These are phyloP conservation scores for Talaromyces marneffei DNA, from an alignment of 2,329 filamentous ascomycete genomes.

Conservation along the genomic window DNA sequence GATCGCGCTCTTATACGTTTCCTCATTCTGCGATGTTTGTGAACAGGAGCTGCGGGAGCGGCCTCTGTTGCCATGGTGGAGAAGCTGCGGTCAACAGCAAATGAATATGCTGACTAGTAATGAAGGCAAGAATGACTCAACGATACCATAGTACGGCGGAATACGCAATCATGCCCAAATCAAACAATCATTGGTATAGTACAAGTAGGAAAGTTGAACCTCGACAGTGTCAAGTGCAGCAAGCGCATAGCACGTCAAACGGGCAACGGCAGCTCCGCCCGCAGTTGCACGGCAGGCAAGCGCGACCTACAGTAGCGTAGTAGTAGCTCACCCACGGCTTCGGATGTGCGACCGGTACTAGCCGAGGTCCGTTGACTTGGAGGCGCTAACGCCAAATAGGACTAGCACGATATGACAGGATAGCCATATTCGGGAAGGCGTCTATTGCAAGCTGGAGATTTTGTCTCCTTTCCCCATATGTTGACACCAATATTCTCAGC, in stretches of 20 bases:
- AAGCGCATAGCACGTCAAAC: background rate
- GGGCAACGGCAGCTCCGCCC: constrained; percentile 2
- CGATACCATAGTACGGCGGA: background rate
- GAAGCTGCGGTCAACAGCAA: background rate
- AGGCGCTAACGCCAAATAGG: background rate
- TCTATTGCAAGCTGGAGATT: background rate
- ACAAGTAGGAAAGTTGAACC: background rate
- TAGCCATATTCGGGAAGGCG: background rate
- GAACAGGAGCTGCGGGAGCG: constrained; percentile 16
- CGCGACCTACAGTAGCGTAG: no score
- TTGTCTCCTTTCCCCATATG: background rate
- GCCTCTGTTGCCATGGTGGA: constrained; percentile 10
- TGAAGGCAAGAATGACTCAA: background rate
- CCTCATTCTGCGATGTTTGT: constrained; percentile 46
- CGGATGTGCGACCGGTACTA: constrained; percentile 5
- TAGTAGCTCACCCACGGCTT: background rate
- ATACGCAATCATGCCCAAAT: background rate
- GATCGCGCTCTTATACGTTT: constrained; percentile 54
- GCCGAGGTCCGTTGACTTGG: background rate
- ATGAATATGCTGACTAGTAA: background rate
- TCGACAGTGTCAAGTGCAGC: background rate
- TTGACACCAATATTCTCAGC: background rate
- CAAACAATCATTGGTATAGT: background rate
- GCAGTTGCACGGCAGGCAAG: background rate
- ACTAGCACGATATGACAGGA: background rate